phyloP scores from a whole-genome alignment of 1,284 basidiomycete genomes.

The Mycosarcoma mackinlayi region DNA sequence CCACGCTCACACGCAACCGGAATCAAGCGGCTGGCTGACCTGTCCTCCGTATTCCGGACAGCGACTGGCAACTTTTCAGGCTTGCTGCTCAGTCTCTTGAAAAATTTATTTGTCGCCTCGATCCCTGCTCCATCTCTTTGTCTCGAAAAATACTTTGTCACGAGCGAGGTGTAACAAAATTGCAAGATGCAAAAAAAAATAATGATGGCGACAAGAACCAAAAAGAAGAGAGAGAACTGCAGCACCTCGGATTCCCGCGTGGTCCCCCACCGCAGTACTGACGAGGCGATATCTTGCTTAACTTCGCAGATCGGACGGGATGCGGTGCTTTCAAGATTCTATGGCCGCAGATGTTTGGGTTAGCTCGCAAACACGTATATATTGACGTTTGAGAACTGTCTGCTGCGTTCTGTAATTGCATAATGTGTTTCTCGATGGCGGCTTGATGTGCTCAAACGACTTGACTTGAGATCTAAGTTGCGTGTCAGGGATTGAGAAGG shows the following conservation, averaged over 20 bases:
- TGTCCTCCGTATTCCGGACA: conserved; percentile 24
- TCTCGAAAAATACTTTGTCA: no score
- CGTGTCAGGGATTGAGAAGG: no score
- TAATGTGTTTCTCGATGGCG: no score
- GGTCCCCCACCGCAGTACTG: conserved; percentile 86
- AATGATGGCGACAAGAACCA: no score
- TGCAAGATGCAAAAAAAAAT: no score
- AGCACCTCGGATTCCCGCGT: conserved; percentile 83
- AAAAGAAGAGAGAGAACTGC: no score
- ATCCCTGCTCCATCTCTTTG: no score
- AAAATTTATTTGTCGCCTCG: conserved; percentile 17
- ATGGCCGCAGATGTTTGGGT: conserved; percentile 81
- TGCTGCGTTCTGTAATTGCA: no score
- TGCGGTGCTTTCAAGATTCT: conserved; percentile 82
- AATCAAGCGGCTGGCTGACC: conserved; percentile 16
- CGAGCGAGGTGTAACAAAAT: conserved; percentile 70
- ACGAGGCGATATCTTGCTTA: conserved; percentile 81
- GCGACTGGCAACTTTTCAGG: background rate
- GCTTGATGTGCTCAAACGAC: no score
- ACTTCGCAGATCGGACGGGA: conserved; percentile 83
- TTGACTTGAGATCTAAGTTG: no score
- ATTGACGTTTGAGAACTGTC: no score
- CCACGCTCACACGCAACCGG: conserved; percentile 6
- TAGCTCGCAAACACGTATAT: background rate
- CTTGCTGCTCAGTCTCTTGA: conserved; percentile 12